A percentile compares a stretch with the other conserved stretches of the same genome.
These are phyloP conservation scores for Alternaria atra DNA, from an alignment of 2,329 filamentous ascomycete species.

Conservation along the genomic window DNA sequence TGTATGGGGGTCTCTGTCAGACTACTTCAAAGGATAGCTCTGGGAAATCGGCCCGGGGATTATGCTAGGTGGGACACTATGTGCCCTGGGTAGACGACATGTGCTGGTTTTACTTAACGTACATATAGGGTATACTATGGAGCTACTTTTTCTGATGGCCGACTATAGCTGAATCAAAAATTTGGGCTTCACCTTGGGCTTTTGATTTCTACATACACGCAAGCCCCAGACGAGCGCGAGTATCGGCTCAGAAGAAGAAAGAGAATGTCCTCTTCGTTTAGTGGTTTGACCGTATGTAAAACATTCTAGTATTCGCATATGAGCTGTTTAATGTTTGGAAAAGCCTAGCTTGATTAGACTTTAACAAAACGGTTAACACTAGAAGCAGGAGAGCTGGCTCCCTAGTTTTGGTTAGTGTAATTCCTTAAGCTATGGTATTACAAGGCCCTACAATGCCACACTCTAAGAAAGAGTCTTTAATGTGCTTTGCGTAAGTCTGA, in stretches of 20 bases:
- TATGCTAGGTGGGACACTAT: too few species aligned
- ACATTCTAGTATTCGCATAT: not conserved
- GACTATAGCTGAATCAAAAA: not conserved
- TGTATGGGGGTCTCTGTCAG: too few species aligned
- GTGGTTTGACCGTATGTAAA: not conserved
- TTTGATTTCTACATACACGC: conserved; percentile 6
- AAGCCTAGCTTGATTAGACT: not conserved
- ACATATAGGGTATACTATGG: too few species aligned
- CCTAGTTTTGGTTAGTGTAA: not conserved
- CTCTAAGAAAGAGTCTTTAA: not conserved
- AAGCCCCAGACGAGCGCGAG: not conserved
- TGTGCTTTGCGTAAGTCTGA: not conserved
- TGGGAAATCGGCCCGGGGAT: too few species aligned
- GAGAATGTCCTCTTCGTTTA: conserved; percentile 2
- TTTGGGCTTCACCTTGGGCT: conserved; percentile 19
- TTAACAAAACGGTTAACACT: not conserved
- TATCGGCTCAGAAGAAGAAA: conserved; percentile 4
- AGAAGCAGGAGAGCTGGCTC: not conserved
- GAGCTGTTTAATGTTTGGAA: not conserved
- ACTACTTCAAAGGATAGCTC: too few species aligned
- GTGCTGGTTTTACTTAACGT: too few species aligned
- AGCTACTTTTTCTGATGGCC: too few species aligned
- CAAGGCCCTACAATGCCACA: not conserved
- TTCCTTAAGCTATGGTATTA: not conserved
- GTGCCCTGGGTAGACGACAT: not conserved